Evolutionary conservation across 202 grass and related monocot species (phyloP).

Genomic region (Panicum hallii): DNA sequence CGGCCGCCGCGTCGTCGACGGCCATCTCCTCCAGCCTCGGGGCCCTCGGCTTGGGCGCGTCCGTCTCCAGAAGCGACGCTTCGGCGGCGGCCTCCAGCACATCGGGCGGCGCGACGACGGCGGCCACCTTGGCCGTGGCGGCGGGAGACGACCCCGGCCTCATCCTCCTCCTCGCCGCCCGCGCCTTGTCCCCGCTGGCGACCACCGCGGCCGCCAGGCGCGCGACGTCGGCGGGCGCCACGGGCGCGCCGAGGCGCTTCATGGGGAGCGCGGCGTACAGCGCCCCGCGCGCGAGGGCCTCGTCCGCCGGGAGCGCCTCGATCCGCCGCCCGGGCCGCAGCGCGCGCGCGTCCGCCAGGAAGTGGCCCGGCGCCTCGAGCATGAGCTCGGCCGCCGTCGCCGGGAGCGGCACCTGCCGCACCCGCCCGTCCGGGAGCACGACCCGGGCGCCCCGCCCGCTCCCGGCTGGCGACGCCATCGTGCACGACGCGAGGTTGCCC

Average conservation of each 20-base stretch:
- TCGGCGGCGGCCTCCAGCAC: neutral
- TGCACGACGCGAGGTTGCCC: slow-evolving; percentile 87
- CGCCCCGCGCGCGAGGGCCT: slow-evolving; percentile 59
- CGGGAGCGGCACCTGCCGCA: slow-evolving; percentile 45
- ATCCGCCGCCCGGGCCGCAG: slow-evolving; percentile 67
- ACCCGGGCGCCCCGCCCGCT: slow-evolving; percentile 47
- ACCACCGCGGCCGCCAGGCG: slow-evolving; percentile 57
- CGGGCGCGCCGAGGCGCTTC: slow-evolving; percentile 70
- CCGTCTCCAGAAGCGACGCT: neutral
- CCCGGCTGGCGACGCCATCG: slow-evolving; percentile 41
- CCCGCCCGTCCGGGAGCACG: slow-evolving; percentile 64
- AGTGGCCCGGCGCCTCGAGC: slow-evolving; percentile 84
- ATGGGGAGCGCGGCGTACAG: slow-evolving; percentile 80
- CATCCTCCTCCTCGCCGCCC: slow-evolving; percentile 11
- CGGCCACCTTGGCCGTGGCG: slow-evolving; percentile 65
- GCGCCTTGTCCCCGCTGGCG: slow-evolving; percentile 45
- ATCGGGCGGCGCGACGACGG: slow-evolving; percentile 35
- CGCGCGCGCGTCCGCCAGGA: slow-evolving; percentile 60
- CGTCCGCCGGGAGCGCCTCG: slow-evolving; percentile 69
- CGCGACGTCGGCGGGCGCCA: slow-evolving; percentile 53
- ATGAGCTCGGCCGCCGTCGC: slow-evolving; percentile 79
- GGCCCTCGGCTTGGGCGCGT: neutral
- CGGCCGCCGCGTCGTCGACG: slow-evolving; percentile 49
- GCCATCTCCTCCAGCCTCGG: slow-evolving; percentile 64
- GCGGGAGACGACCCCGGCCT: slow-evolving; percentile 1